Base-by-base conservation (phyloP, 257 asterid species). In the Dorcoceras hygrometricum region DNA sequence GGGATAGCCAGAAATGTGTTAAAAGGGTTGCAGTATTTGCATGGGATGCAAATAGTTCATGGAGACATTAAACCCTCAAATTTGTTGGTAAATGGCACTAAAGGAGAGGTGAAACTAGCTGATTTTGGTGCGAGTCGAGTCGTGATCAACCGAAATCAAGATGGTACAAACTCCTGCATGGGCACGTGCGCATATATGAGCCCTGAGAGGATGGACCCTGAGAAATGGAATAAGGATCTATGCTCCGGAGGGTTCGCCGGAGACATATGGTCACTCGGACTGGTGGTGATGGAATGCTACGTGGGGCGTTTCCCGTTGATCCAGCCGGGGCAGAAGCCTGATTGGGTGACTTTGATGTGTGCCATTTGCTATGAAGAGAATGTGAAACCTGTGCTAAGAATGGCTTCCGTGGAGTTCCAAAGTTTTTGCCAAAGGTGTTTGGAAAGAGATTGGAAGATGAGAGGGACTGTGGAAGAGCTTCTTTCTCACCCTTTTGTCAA, bases 101-200 rank as follows among this genome's bases (percentile, higher is more conserved):
- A 64, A 51, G 82, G 84, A 22, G 60, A 69, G 50, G 73, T 80
- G 24, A 85, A 85, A 58, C 77, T 84, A 46, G 79, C 83, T 4
- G 91, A 85, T 62, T 85, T 84, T 27, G 90, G 87, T 8, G 71
- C 71, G 6, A 77, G 82, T 62, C 28, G 58, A 28, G 53, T 76
- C 2, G 53, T 51, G 12, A 22, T 5, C 3, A 23, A 59, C 28
- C 34, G 27, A 4, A 67, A 70, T 28, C 31, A 50, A 34, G 26
- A 63, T 14, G 16, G 55, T 4, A 43, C 8, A 50, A 24, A 55
- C 5, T 51, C 72, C 3, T 65, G 70, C n/a, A 65, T 43, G 62
- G 87, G 87, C 0, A 84, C 88, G 7, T 74, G 79, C 14, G 86
- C 84, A 23, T 82, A 82, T 28, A 80, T 82, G 87, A 84, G 90